Evolutionary conservation across 2,329 filamentous ascomycete species (phyloP).

Genomic region (Talaromyces funiculosus): DNA sequence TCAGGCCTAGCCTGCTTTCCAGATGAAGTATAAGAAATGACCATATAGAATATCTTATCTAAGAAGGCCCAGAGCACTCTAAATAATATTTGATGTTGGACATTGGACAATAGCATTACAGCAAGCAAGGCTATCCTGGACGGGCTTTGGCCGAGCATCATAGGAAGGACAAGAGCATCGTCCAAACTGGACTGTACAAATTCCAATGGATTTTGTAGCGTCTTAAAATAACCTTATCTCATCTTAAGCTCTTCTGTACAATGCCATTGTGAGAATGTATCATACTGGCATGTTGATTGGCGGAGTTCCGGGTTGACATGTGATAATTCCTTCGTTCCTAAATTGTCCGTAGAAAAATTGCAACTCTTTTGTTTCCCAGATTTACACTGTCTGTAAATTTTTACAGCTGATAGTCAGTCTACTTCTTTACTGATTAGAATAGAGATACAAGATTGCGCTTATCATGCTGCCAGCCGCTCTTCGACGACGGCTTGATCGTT

Average conservation of each 20-base stretch:
- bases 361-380: too few relatives aligned
- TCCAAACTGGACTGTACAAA: not conserved
- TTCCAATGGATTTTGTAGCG: not conserved
- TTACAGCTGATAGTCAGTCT: not conserved
- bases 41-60: not conserved
- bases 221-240: not conserved
- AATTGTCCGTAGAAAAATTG: not conserved
- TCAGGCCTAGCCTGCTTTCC: constrained; percentile 2
- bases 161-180: not conserved
- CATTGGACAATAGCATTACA: not conserved
- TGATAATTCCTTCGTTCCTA: not conserved
- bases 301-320: not conserved
- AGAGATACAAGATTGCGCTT: not conserved
- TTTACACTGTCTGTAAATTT: not conserved
- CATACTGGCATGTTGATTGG: not conserved
- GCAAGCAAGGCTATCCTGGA: not conserved
- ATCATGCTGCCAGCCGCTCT: constrained; percentile 23
- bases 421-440: not conserved
- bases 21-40: constrained; percentile 11
- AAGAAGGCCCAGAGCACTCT: not conserved
- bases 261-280: not conserved
- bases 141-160: not conserved
- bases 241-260: not conserved
- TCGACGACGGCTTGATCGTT: constrained; percentile 23
- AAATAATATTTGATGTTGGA: not conserved